phyloP scores from a whole-genome alignment of 495 filamentous ascomycete genomes.

The Parachaetomium inaequale region DNA sequence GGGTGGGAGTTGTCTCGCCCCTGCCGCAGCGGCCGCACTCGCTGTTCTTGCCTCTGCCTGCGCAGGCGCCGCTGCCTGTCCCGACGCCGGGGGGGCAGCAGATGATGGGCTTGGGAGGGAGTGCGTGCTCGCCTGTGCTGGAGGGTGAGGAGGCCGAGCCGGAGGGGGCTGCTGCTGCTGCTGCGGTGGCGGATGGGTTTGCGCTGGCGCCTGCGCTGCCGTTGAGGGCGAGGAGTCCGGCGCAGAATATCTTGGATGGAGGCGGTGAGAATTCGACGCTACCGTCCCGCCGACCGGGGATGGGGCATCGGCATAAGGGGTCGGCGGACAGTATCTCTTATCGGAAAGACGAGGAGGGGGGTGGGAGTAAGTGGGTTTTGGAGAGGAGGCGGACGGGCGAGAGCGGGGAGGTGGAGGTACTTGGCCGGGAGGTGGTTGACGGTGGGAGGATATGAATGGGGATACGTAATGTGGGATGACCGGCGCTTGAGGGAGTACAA shows the following conservation, averaged over 20 bases:
- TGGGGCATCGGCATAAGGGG: conserved; percentile 44
- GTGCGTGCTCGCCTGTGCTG: conserved; percentile 36
- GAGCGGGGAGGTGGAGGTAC: conserved; percentile 49
- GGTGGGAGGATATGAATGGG: conserved; percentile 31
- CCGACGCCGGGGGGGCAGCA: not conserved
- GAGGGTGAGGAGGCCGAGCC: conserved; percentile 35
- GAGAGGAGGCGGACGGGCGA: conserved; percentile 53
- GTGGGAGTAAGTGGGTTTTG: conserved; percentile 52
- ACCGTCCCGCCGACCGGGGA: conserved; percentile 25
- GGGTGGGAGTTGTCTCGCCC: not conserved
- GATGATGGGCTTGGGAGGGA: not conserved
- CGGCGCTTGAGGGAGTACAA: not conserved
- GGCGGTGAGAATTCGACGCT: not conserved
- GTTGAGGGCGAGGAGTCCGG: not conserved
- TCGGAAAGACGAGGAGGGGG: conserved; percentile 47
- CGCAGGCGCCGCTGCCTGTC: conserved; percentile 6
- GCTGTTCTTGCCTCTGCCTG: conserved; percentile 13
- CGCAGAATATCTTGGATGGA: no score
- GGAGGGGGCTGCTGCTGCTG: conserved; percentile 3
- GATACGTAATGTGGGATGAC: not conserved
- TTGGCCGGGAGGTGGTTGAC: conserved; percentile 36
- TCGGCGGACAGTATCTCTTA: conserved; percentile 59
- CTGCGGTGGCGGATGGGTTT: not conserved
- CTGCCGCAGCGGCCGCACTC: conserved; percentile 12
- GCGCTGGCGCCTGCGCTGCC: conserved; percentile 11